Percentiles rank a stretch among this genome's conserved stretches.
These are phyloP conservation scores for Fomitopsis serialis DNA, from an alignment of 768 basidiomycete genomes.

Conservation along the genomic window DNA sequence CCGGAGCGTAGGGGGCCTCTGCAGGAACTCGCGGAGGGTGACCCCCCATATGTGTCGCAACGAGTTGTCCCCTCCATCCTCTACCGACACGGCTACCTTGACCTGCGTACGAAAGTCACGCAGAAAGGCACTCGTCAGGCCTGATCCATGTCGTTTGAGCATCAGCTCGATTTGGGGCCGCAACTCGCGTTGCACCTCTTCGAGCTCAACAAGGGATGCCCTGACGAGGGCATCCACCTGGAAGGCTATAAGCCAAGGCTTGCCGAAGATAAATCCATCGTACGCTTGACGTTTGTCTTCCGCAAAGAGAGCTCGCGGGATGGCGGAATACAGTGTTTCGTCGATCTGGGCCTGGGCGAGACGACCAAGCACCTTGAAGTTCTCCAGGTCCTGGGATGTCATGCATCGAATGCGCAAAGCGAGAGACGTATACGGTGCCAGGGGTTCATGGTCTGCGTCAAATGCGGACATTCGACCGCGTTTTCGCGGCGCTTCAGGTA, in stretches of 20 bases:
- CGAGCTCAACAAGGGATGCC: constrained; percentile 38
- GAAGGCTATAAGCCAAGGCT: constrained; percentile 51
- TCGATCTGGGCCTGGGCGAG: constrained; percentile 29
- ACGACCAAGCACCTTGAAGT: constrained; percentile 35
- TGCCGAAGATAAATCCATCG: constrained; percentile 24
- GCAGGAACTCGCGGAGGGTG: constrained; percentile 20
- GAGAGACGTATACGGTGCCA: constrained; percentile 47
- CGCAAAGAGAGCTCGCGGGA: constrained; percentile 41
- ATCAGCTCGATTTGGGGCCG: constrained; percentile 29
- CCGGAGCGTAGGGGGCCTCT: background rate
- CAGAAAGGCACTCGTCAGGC: constrained; percentile 36
- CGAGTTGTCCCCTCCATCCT: constrained; percentile 7
- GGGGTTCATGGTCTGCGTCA: constrained; percentile 30
- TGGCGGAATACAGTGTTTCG: constrained; percentile 33
- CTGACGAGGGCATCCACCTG: constrained; percentile 44
- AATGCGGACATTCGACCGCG: constrained; percentile 36
- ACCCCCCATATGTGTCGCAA: constrained; percentile 13
- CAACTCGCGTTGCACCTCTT: constrained; percentile 41
- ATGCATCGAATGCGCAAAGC: constrained; percentile 46
- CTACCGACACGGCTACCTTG: constrained; percentile 15
- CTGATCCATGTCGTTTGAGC: constrained; percentile 24
- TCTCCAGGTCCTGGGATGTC: constrained; percentile 25
- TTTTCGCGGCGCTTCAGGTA: background rate
- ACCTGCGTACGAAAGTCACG: constrained; percentile 29
- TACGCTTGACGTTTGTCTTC: constrained; percentile 25